Conservation (phyloP, 768 basidiomycete genomes). For the Strobilomyces confusus region DNA sequence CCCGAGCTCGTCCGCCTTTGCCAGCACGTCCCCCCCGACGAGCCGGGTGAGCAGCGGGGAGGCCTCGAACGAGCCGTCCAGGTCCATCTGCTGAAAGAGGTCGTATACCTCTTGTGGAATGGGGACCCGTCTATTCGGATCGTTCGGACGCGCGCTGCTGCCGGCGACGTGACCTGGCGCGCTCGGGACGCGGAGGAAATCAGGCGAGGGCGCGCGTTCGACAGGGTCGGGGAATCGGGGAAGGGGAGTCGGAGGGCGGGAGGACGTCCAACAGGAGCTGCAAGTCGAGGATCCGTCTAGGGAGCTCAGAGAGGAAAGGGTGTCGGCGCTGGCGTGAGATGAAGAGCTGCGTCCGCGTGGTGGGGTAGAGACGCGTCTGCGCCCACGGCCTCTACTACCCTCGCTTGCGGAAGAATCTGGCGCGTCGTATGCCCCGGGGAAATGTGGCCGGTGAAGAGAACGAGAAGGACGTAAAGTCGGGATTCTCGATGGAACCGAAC, state of each 20-base stretch:
- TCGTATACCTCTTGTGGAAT: constrained; percentile 30
- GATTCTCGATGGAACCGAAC: not conserved
- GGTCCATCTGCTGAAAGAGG: constrained; percentile 38
- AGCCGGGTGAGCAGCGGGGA: constrained; percentile 31
- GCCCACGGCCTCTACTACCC: constrained; percentile 3
- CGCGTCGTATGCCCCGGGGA: constrained; percentile 21
- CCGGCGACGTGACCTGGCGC: not conserved
- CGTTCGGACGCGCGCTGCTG: not conserved
- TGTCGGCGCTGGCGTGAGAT: constrained; percentile 29
- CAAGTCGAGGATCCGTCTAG: constrained; percentile 33
- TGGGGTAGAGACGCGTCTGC: not conserved
- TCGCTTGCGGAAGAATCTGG: constrained; percentile 13
- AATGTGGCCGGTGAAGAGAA: not conserved
- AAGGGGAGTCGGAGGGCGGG: constrained; percentile 20
- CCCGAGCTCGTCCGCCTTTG: constrained; percentile 28
- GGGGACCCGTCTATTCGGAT: not conserved
- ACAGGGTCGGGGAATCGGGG: constrained; percentile 25
- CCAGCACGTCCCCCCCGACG: constrained; percentile 34
- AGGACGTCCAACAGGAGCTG: constrained; percentile 33
- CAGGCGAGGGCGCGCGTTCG: constrained; percentile 34
- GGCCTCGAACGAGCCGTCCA: constrained; percentile 48
- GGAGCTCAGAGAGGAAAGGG: constrained; percentile 50
- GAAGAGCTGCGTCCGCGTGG: constrained; percentile 6
- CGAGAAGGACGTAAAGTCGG: not conserved
- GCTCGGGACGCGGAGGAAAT: constrained; percentile 7